Conservation (phyloP, 495 filamentous ascomycete species). For the Aspergillus sparsus region DNA sequence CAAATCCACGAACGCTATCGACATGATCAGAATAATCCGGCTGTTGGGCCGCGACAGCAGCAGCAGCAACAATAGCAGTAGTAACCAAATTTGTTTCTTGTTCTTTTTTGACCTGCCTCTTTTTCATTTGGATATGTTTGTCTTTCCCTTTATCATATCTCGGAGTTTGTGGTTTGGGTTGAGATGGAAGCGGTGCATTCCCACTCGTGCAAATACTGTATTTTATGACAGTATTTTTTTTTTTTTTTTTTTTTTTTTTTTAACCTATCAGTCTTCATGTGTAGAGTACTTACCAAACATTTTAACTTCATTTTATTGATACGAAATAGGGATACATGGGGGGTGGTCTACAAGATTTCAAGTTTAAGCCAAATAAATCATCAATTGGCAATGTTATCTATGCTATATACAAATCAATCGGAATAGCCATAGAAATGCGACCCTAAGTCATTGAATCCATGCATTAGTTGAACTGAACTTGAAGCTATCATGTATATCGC, state of each 20-base stretch:
- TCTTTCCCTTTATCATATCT: not conserved
- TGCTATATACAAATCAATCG: conserved; percentile 4
- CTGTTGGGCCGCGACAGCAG: conserved; percentile 4
- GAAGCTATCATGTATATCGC: conserved; percentile 18
- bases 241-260: not conserved
- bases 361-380: not conserved
- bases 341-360: no score
- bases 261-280: not conserved
- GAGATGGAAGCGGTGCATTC: conserved; percentile 1
- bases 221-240: no score
- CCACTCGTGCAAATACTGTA: not conserved
- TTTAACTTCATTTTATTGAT: no score
- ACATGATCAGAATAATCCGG: conserved; percentile 14
- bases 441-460: conserved; percentile 14
- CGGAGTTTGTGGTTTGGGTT: conserved; percentile 2
- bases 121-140: not conserved
- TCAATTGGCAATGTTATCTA: conserved; percentile 8
- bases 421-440: conserved; percentile 1
- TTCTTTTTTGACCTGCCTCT: conserved; percentile 3
- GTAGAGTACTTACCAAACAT: conserved; percentile 2
- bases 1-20: conserved; percentile 46
- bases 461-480: conserved; percentile 7
- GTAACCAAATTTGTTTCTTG: not conserved
- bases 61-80: not conserved
- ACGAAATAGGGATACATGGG: no score